These are phyloP conservation scores for Spongiforma sp. DNA, from an alignment of 1,284 basidiomycete genomes.

Conservation along the genomic window DNA sequence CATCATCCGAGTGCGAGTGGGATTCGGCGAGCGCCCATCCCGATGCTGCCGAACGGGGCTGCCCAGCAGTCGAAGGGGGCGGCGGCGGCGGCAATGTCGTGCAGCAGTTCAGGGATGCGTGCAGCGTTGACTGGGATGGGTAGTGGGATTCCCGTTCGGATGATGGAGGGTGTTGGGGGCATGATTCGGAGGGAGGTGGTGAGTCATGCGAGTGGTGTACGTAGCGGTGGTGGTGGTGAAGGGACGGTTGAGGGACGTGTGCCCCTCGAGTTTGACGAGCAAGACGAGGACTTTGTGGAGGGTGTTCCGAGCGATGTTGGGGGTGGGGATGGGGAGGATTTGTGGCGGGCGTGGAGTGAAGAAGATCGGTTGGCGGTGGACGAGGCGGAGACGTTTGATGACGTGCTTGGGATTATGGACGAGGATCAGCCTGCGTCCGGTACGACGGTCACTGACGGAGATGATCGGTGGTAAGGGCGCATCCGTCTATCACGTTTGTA, in stretches of 20 bases:
- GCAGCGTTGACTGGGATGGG: slow-evolving; percentile 23
- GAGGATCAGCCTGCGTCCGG: slow-evolving; percentile 50
- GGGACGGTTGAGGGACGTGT: slow-evolving; percentile 35
- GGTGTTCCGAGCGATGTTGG: background rate
- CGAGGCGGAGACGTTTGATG: slow-evolving; percentile 68
- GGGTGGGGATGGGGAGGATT: slow-evolving; percentile 38
- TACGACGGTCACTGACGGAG: background rate
- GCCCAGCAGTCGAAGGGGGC: slow-evolving; percentile 25
- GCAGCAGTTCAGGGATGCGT: slow-evolving; percentile 23
- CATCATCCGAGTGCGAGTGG: slow-evolving; percentile 46
- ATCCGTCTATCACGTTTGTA: no score
- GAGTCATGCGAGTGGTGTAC: slow-evolving; percentile 42
- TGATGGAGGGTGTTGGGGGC: slow-evolving; percentile 64
- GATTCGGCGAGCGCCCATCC: slow-evolving; percentile 50
- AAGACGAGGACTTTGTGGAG: slow-evolving; percentile 64
- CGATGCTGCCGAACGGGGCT: slow-evolving; percentile 74
- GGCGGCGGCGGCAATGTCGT: slow-evolving; percentile 17
- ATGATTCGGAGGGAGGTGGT: slow-evolving; percentile 62
- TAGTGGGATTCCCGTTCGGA: slow-evolving; percentile 56
- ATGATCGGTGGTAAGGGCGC: slow-evolving; percentile 18
- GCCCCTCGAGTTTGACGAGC: slow-evolving; percentile 73
- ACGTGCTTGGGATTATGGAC: slow-evolving; percentile 66
- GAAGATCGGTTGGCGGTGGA: slow-evolving; percentile 54
- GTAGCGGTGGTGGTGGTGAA: background rate
- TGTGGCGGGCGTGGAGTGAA: slow-evolving; percentile 59